Evolutionary conservation across 1,284 basidiomycete genomes (phyloP), one percentile per base, ranked within the genome.

Genomic region (Melampsora medusae): DNA sequence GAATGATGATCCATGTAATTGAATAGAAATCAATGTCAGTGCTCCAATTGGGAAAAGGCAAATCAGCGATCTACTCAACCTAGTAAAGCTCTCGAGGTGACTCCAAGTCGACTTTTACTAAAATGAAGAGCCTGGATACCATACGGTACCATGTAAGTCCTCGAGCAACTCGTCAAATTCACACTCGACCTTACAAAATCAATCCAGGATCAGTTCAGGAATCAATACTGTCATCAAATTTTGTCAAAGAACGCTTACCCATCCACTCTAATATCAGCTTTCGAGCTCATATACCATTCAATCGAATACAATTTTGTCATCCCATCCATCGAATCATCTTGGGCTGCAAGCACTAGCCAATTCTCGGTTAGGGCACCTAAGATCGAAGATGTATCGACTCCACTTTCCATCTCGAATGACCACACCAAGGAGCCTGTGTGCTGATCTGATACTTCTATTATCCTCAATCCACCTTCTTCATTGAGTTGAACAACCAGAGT

Each of bases 301-400:
- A 69, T 65, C 38, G 74, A 76, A 76, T 76, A 60, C 56, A 76
- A 68, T 17, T 60, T 59, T 46, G 74, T 76, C 10, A 66, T 67
- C 10, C 66, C 66, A 33, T 33, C 33, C 5, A 60, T 16, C 7
- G 28, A 6, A 28, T 76, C 67, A 19, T 62, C 33, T 35, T 67
- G 67, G 42, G 59, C 62, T 7, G 53, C 61, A 25, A 76, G 59
- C 3, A 94, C 90, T 70, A 98, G 84, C 95, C 96, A 98, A 82
- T 98, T 97, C 84, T 98, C 95, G 19, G 88, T 87, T 78, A 96
- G 85, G 7, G 86, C 85, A 17, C 59, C 67, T 25, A 64, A 25
- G 67, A 76, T 76, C 1, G 74, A 76, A 48, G 33, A 25, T 35
- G 48, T 28, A 22, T 76, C 67, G 5, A 69, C 67, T 28, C 50